Base-by-base conservation (phyloP, 164 flowering plant species). In the Kingdonia uniflora region DNA sequence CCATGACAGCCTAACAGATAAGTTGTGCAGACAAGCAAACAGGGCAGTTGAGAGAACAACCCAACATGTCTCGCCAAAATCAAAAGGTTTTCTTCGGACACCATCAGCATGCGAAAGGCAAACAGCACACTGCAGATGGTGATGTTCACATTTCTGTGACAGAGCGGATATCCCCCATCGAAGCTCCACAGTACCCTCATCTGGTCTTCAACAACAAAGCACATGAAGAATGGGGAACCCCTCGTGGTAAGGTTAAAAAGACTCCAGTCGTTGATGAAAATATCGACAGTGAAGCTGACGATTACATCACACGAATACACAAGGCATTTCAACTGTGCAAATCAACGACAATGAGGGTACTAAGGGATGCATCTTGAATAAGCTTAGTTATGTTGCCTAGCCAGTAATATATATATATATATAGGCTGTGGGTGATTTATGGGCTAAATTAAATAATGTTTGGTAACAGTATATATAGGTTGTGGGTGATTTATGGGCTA, bases 171-270 rank as follows among this genome's bases (percentile, higher is more conserved):
- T 19, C 49, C 20, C 41, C 54, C 35, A 35, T 47, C 1, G 72
- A 65, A 13, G 59, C 33, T 22, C 73, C 79, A 7, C 70, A 25
- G 13, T 79, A 69, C 65, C 81, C 81, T 3, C 46, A 51, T 33
- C 1, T 14, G 14, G 7, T 19, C 2, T 45, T 53, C 46, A 54
- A 53, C 16, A 45, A 53, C 17, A 37, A 53, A 19, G 7, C 57
- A 22, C 38, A n/a, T 23, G 56, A 50, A 44, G 14, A 37, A 24
- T 13, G 17, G 19, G 19, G 6, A 16, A 15, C 20, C 2, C 43
- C 24, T 49, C 21, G 24, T 37, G 11, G 2, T 19, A 44, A 19
- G 14, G 10, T 5, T 1, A 19, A 13, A 14, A 23, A 41, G 11
- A 16, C 42, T 37, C 56, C 33, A 10, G 29, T 10, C 16, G 13